Base-by-base conservation (phyloP, 1,284 basidiomycete genomes). In the Pascua sp. region DNA sequence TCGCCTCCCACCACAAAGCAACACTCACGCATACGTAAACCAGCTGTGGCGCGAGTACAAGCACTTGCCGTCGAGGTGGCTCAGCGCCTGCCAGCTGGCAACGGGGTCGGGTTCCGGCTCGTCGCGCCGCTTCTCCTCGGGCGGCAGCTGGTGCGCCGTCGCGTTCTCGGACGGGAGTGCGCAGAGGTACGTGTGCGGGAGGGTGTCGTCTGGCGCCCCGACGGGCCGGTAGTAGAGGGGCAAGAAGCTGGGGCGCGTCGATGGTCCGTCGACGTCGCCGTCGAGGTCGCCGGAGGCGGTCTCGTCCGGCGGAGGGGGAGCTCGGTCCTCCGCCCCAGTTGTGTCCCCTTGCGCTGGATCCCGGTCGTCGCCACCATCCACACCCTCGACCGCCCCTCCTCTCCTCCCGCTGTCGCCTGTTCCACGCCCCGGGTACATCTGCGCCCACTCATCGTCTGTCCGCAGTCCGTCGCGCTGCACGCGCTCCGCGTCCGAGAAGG, bases 1-100 rank as follows among this genome's bases (percentile, higher is more conserved):
- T 32, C 24, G 24, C 3, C 24, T 7, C 44, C 16, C 16, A 46
- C 11, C 16, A 12, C 24, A 32, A 32, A 32, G 24, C 24, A 32
- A 32, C 18, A 49, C 75, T 59, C 46, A 78, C 58, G 90, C 87
- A 77, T 95, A 96, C 44, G 92, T 96, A 79, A 95, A 96, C 93
- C 93, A 97, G 42, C 86, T 75, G 57, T 79, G 73, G 46, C 69
- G 72, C 10, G 67, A 65, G 58, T 80, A 80, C 43, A 81, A 58
- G 57, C 80, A 81, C 38, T 70, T 68, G 2, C 72, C 75, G n/a
- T 78, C 72, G 48, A 81, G 63, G 53, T 79, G 77, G 42, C 73
- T 72, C n/a, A 81, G 59, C 9, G 78, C 70, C 13, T 59, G 52
- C 70, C 75, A 75, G 1, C 68, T 64, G 43, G 69, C 65, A 10